phyloP scores from a whole-genome alignment of 495 filamentous ascomycete genomes.

The Penicillium lividum region DNA sequence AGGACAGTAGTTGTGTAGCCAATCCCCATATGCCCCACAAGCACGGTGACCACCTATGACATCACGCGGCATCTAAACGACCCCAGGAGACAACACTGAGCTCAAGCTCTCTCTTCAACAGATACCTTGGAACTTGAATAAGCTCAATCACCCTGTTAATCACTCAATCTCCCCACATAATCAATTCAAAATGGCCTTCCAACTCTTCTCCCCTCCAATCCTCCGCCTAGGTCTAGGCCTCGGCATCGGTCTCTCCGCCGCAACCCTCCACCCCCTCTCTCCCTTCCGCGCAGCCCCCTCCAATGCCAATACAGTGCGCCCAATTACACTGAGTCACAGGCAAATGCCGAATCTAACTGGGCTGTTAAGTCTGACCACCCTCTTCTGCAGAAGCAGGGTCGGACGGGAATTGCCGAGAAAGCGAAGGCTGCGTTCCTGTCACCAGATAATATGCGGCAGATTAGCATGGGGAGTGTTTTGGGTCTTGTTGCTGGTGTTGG shows the following conservation, averaged over 20 bases:
- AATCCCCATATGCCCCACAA: slow-evolving; percentile 3
- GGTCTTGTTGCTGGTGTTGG: slow-evolving; percentile 70
- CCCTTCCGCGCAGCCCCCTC: slow-evolving; percentile 41
- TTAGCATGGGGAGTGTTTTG: slow-evolving; percentile 68
- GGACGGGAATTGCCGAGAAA: slow-evolving; percentile 14
- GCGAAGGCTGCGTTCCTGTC: slow-evolving; percentile 31
- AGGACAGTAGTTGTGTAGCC: background rate
- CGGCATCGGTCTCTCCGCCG: slow-evolving; percentile 36
- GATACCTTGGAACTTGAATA: background rate
- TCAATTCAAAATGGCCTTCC: slow-evolving; percentile 25
- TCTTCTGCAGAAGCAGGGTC: slow-evolving; percentile 31
- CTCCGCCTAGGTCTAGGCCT: slow-evolving; percentile 45
- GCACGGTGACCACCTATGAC: slow-evolving; percentile 15
- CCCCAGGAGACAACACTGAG: background rate
- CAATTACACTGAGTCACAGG: slow-evolving; percentile 18
- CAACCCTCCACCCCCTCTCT: slow-evolving; percentile 35
- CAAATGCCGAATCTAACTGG: slow-evolving; percentile 32
- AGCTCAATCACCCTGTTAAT: background rate
- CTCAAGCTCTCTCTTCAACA: background rate
- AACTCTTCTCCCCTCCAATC: slow-evolving; percentile 37
- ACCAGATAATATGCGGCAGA: slow-evolving; percentile 59
- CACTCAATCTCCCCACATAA: background rate
- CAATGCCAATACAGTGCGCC: slow-evolving; percentile 43
- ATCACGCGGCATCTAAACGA: slow-evolving; percentile 14
- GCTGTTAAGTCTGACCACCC: slow-evolving; percentile 26